phyloP scores from a whole-genome alignment of 2,329 filamentous ascomycete genomes.

The Hortaea werneckii region DNA sequence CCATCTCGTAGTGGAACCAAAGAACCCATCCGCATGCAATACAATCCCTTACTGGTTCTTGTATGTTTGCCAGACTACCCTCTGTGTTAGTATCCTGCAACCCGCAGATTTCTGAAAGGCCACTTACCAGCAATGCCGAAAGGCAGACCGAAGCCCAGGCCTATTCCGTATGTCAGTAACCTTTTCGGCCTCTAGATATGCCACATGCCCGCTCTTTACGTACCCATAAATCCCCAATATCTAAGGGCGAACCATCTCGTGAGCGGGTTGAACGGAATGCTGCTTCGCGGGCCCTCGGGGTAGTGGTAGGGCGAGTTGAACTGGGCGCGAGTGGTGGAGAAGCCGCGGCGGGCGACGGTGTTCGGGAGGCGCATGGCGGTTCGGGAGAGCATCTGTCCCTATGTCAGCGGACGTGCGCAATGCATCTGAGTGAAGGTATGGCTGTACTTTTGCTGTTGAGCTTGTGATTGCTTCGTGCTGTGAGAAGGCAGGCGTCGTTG shows the following conservation, averaged over 20 bases:
- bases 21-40: too few species aligned
- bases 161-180: slow-evolving; percentile 36
- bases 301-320: slow-evolving; percentile 94
- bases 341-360: slow-evolving; percentile 73
- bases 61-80: slow-evolving; percentile 55
- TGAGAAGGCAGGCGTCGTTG: neutral
- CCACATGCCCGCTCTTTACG: slow-evolving; percentile 18
- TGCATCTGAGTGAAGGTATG: neutral
- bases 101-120: slow-evolving; percentile 3
- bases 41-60: slow-evolving; percentile 41
- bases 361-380: slow-evolving; percentile 50
- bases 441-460: neutral
- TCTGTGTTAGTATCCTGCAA: slow-evolving; percentile 15
- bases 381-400: slow-evolving; percentile 21
- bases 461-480: neutral
- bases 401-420: neutral
- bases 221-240: slow-evolving; percentile 76
- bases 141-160: slow-evolving; percentile 47
- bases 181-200: neutral
- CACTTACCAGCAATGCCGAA: slow-evolving; percentile 55
- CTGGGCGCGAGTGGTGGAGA: slow-evolving; percentile 81
- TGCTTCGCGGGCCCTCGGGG: slow-evolving; percentile 86
- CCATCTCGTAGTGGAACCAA: too few species aligned
- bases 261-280: slow-evolving; percentile 94
- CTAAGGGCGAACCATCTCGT: slow-evolving; percentile 72